Percentiles rank a stretch among this genome's conserved stretches.
phyloP scores from a whole-genome alignment of 441 rosid species.

The Flueggea neowawraea region DNA sequence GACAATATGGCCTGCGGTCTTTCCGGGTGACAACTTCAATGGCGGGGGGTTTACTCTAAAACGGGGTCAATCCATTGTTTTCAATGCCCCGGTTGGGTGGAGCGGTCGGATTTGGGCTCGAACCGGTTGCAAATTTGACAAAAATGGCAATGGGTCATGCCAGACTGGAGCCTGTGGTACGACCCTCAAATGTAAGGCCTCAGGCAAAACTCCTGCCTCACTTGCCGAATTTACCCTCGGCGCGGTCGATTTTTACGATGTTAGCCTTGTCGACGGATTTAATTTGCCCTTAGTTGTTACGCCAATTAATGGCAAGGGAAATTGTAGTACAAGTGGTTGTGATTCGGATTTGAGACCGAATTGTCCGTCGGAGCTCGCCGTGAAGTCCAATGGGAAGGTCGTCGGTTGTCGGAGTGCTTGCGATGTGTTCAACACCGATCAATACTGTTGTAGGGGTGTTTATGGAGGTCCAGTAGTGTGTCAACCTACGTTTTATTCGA shows the following conservation, averaged over 20 bases:
- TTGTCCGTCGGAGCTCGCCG: constrained; percentile 70
- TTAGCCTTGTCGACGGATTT: constrained; percentile 89
- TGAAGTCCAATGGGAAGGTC: constrained; percentile 59
- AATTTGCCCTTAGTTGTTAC: constrained; percentile 62
- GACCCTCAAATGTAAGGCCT: constrained; percentile 46
- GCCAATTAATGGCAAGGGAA: constrained; percentile 74
- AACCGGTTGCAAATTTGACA: constrained; percentile 73
- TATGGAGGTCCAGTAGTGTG: constrained; percentile 58
- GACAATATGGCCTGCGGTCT: constrained; percentile 78
- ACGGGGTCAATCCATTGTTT: constrained; percentile 69
- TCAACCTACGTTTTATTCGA: constrained; percentile 76
- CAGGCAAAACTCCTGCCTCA: constrained; percentile 72
- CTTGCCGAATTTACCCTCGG: constrained; percentile 90
- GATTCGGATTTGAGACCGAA: constrained; percentile 44
- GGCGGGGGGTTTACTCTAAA: constrained; percentile 70
- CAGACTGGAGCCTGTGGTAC: constrained; percentile 78
- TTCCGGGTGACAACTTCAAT: constrained; percentile 69
- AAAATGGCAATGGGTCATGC: constrained; percentile 67
- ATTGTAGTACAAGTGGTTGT: constrained; percentile 70
- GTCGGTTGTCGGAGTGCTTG: constrained; percentile 88
- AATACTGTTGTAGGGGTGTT: constrained; percentile 78
- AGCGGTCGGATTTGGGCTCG: constrained; percentile 89
- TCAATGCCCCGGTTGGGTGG: constrained; percentile 76
- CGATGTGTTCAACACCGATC: constrained; percentile 87
- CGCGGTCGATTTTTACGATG: constrained; percentile 58